Conservation (phyloP, 352 stramenopile species). For the Discostella stelligera region DNA sequence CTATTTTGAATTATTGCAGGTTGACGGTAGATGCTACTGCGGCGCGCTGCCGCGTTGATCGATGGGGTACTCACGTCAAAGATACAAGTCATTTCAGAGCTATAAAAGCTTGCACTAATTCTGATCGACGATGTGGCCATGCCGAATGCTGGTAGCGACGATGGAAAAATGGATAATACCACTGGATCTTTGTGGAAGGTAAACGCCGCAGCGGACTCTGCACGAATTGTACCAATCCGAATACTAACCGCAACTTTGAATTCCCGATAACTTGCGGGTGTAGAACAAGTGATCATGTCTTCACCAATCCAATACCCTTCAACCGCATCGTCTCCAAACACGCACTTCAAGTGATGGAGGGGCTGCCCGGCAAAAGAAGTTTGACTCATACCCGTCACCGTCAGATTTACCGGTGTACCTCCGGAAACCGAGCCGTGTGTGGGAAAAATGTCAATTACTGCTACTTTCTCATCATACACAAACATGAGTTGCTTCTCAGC, state of each 20-base stretch:
- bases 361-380: neutral
- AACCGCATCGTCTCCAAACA: conserved; percentile 30
- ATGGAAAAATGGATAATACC: conserved; percentile 16
- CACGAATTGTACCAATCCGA: conserved; percentile 14
- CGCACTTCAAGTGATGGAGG: conserved; percentile 5
- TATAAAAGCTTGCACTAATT: conserved; percentile 21
- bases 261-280: conserved; percentile 18
- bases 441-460: conserved; percentile 22
- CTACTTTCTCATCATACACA: conserved; percentile 33
- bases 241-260: conserved; percentile 19
- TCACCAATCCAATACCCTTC: conserved; percentile 18
- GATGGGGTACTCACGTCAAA: conserved; percentile 27
- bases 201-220: conserved; percentile 26
- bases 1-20: conserved; percentile 28
- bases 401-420: conserved; percentile 23
- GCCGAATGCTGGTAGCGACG: conserved; percentile 28
- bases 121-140: conserved; percentile 12
- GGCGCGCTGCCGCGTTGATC: neutral
- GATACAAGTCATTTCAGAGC: conserved; percentile 15
- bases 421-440: conserved; percentile 21
- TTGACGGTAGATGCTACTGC: neutral
- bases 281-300: conserved; percentile 16
- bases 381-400: conserved; percentile 13
- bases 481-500: conserved; percentile 12
- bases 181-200: conserved; percentile 17